These are phyloP conservation scores for Tetracladium setigerum DNA, from an alignment of 495 filamentous ascomycete genomes.

Conservation along the genomic window DNA sequence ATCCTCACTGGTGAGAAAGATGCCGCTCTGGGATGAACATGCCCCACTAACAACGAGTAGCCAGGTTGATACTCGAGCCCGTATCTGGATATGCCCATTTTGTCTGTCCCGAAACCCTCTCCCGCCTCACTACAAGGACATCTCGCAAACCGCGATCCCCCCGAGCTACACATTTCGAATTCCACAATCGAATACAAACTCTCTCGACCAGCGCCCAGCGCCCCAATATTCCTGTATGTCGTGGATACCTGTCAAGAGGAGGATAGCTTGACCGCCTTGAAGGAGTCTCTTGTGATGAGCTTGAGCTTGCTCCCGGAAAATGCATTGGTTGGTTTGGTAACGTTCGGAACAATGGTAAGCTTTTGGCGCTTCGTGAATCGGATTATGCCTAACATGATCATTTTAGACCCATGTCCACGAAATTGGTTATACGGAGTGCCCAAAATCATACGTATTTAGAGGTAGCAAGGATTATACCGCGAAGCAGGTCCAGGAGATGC, in stretches of 20 bases:
- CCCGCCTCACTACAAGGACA: conserved; percentile 98
- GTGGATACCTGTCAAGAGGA: conserved; percentile 99
- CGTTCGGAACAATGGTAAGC: conserved; percentile 90
- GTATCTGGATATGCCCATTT: conserved; percentile 98
- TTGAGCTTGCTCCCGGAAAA: conserved; percentile 88
- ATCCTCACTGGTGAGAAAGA: conserved; percentile 78
- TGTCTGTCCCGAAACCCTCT: conserved; percentile 92
- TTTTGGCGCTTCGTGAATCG: background rate
- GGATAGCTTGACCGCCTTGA: conserved; percentile 90
- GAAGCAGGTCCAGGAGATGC: conserved; percentile 98
- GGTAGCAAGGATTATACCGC: conserved; percentile 95
- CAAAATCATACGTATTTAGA: conserved; percentile 99
- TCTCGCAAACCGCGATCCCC: conserved; percentile 91
- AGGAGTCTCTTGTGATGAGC: conserved; percentile 96
- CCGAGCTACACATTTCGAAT: conserved; percentile 86
- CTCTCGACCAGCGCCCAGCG: conserved; percentile 82
- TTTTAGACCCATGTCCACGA: conserved; percentile 88
- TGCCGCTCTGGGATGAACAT: background rate
- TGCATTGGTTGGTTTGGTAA: conserved; percentile 91
- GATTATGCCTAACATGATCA: background rate
- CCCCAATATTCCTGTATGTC: conserved; percentile 95
- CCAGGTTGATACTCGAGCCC: conserved; percentile 89
- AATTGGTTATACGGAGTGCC: conserved; percentile 94
- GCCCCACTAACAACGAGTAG: conserved; percentile 36
- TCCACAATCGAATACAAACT: conserved; percentile 98